A percentile compares a stretch with the other conserved stretches of the same genome.
phyloP scores from a whole-genome alignment of 768 basidiomycete species.

The Boletus reticuloceps region DNA sequence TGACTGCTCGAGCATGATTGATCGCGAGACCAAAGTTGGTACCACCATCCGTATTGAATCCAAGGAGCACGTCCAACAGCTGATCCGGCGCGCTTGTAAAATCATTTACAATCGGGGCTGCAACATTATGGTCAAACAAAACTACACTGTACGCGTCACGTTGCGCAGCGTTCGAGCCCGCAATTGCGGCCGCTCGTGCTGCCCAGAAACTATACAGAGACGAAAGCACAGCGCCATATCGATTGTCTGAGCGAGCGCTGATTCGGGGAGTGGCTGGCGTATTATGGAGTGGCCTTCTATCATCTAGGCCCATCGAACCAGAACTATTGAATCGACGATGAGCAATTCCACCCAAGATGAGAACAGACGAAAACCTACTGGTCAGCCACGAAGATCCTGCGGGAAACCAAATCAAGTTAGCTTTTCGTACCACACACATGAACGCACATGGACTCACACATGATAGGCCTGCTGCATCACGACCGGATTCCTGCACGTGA shows the following conservation, averaged over 20 bases:
- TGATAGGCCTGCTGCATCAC: slow-evolving; percentile 55
- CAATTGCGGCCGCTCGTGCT: slow-evolving; percentile 42
- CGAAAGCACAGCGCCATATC: slow-evolving; percentile 59
- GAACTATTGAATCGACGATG: slow-evolving; percentile 36
- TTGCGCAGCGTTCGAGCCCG: slow-evolving; percentile 28
- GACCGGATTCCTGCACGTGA: slow-evolving; percentile 51
- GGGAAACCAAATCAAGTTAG: slow-evolving; percentile 1
- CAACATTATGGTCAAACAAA: slow-evolving; percentile 36
- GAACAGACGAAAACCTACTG: slow-evolving; percentile 26
- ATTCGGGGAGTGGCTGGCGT: slow-evolving; percentile 44
- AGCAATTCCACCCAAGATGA: neutral
- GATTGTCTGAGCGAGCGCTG: slow-evolving; percentile 37
- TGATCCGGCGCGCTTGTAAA: slow-evolving; percentile 43
- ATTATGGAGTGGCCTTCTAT: slow-evolving; percentile 43
- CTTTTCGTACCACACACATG: accelerated
- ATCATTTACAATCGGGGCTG: slow-evolving; percentile 41
- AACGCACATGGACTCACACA: slow-evolving; percentile 41
- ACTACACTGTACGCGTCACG: slow-evolving; percentile 57
- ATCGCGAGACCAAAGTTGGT: slow-evolving; percentile 49
- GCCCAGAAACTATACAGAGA: slow-evolving; percentile 56
- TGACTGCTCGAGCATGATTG: slow-evolving; percentile 30
- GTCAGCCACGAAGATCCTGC: slow-evolving; percentile 56
- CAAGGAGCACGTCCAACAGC: slow-evolving; percentile 40
- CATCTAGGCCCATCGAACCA: slow-evolving; percentile 44
- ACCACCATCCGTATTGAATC: slow-evolving; percentile 28